Evolutionary conservation across 306 rosid species (phyloP).

Genomic region (Trichosanthes truncata): DNA sequence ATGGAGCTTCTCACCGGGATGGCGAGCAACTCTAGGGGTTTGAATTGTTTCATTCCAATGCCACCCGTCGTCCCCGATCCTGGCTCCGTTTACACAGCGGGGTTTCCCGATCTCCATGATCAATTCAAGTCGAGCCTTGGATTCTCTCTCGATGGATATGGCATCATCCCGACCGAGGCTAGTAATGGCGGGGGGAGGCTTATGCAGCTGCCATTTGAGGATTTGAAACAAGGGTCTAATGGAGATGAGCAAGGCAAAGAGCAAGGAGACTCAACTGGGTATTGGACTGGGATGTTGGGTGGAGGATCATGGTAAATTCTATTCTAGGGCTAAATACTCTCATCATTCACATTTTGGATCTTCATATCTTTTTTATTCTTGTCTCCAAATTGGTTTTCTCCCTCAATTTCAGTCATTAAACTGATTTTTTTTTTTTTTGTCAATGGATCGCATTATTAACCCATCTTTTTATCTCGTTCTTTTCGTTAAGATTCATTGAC

Average conservation of each 20-base stretch:
- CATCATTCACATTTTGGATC: neutral
- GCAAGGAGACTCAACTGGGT: constrained; percentile 52
- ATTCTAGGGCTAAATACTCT: neutral
- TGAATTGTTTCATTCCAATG: constrained; percentile 45
- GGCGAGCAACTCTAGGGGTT: constrained; percentile 34
- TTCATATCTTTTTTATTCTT: neutral
- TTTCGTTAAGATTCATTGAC: constrained; percentile 7
- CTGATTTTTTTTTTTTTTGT: neutral
- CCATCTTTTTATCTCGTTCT: neutral
- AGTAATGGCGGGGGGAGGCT: constrained; percentile 31
- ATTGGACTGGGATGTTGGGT: constrained; percentile 78
- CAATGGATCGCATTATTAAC: neutral
- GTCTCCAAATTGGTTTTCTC: constrained; percentile 3
- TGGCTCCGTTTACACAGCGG: constrained; percentile 20
- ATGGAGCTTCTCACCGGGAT: constrained; percentile 58
- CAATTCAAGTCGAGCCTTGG: constrained; percentile 50
- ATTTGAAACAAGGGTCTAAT: constrained; percentile 37
- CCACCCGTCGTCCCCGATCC: constrained; percentile 23
- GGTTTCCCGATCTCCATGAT: constrained; percentile 31
- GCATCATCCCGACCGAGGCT: constrained; percentile 10
- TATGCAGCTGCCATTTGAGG: constrained; percentile 50
- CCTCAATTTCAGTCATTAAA: constrained; percentile 5
- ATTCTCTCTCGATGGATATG: constrained; percentile 49
- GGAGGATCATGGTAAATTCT: constrained; percentile 67
- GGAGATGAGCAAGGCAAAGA: constrained; percentile 26